These are phyloP conservation scores for Neopestalotiopsis sp. DNA, from an alignment of 2,329 filamentous ascomycete species.

Conservation along the genomic window DNA sequence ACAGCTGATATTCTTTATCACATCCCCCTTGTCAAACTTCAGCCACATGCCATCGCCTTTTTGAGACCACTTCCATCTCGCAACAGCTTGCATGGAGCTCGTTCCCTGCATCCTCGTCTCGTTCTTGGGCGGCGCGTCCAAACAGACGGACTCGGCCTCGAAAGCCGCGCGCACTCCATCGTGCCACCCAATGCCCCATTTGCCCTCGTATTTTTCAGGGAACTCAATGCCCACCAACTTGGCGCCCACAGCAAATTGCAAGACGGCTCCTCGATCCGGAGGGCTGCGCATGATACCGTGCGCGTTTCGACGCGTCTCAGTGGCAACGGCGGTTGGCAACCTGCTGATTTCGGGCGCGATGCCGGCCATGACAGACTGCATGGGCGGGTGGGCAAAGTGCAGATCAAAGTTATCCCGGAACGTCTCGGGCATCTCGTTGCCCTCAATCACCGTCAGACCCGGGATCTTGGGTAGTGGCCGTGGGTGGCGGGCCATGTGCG, in stretches of 20 bases:
- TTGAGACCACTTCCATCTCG: conserved; percentile 59
- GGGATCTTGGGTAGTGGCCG: conserved; percentile 56
- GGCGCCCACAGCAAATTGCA: conserved; percentile 55
- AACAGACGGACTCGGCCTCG: conserved; percentile 52
- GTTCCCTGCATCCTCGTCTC: conserved; percentile 53
- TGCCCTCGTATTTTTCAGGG: conserved; percentile 56
- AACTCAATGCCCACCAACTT: conserved; percentile 57
- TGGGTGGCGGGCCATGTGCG: conserved; percentile 58
- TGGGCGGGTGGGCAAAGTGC: conserved; percentile 49
- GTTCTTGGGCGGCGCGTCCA: conserved; percentile 51
- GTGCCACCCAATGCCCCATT: conserved; percentile 64
- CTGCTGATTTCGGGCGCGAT: conserved; percentile 44
- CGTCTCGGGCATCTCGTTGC: conserved; percentile 46
- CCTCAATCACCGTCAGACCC: conserved; percentile 56
- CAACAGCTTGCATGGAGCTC: conserved; percentile 53
- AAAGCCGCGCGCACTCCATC: conserved; percentile 57
- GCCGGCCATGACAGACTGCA: conserved; percentile 47
- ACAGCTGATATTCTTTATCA: conserved; percentile 64
- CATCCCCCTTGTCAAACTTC: conserved; percentile 70
- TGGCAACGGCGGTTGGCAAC: conserved; percentile 51
- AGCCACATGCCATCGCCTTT: conserved; percentile 57
- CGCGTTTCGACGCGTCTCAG: conserved; percentile 52
- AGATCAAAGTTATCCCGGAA: conserved; percentile 60
- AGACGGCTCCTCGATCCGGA: conserved; percentile 49
- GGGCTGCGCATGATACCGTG: conserved; percentile 51